Base-by-base conservation (phyloP, 2,329 filamentous ascomycete species). In the Exophiala lecanii-corni region DNA sequence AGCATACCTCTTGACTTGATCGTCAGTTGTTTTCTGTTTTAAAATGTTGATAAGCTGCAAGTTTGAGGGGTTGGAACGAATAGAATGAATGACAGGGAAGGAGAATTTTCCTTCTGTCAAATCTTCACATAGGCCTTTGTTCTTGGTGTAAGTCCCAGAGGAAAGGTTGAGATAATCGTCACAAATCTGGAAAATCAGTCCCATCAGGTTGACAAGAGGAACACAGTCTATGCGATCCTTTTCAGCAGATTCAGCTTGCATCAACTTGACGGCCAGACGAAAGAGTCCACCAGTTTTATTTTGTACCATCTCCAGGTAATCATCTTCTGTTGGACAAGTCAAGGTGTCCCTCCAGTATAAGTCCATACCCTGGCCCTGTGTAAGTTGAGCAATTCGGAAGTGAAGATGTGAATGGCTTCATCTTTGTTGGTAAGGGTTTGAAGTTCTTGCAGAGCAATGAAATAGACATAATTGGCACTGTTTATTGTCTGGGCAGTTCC, bases 81-180 rank as follows among this genome's bases (percentile, higher is more conserved):
- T 94, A 62, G 85, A 84, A 69, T 97, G 91, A 58, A 97, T 95
- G 58, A 97, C 82, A 30, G 89, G 89, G 62, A 96, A 96, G 18
- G 84, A 91, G 70, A 96, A 96, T 73, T 97, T 97, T 51, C 91
- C 91, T 69, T 97, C 92, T 1, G 89, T 96, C 56, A 97, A 69
- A 66, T 97, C 92, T 70, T 97, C 91, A 65, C 87, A 94, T 55
- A 95, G 78, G 37, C 91, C 92, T 70, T 97, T 97, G 65, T 94
- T 91, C 52, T 84, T 73, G 26, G 81, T 82, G 71, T 96, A 96
- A 58, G 81, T 74, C n/a, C 69, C 70, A 41, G 59, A 64, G 20
- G 75, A 78, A 32, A 98, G 79, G 63, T 97, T 97, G 64, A 89
- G 81, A 69, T 95, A 95, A 74, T 98, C 92, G 70, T 72, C 68